Evolutionary conservation across 345 rosid genomes (phyloP).

Genomic region (Ricinus communis): DNA sequence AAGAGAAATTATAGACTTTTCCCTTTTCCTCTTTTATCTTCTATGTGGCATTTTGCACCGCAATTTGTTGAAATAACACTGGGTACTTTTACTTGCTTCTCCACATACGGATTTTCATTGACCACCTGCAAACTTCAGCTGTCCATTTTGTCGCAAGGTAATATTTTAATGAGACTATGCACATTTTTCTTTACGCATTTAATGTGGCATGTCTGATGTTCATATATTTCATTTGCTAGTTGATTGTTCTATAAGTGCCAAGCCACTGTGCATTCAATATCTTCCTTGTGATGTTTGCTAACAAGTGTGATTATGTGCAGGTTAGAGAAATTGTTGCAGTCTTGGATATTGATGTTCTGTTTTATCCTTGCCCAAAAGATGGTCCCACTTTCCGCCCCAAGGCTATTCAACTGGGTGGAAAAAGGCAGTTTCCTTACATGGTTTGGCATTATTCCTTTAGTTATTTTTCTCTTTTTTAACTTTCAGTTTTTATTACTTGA

Average conservation of each 20-base stretch:
- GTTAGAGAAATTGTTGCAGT: constrained; percentile 90
- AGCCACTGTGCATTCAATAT: not conserved
- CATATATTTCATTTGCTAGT: not conserved
- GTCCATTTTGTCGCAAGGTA: constrained; percentile 99
- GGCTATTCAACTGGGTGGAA: constrained; percentile 82
- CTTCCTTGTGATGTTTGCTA: constrained; percentile 14
- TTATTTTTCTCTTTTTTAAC: not conserved
- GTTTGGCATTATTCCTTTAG: constrained; percentile 44
- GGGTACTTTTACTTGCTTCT: constrained; percentile 19
- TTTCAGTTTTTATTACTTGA: not conserved
- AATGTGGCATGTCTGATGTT: no score
- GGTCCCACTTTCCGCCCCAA: constrained; percentile 89
- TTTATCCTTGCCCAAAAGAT: constrained; percentile 87
- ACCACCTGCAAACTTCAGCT: constrained; percentile 49
- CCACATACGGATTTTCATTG: constrained; percentile 26
- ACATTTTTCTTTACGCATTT: no score
- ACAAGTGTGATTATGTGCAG: constrained; percentile 44
- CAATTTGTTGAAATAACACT: constrained; percentile 22
- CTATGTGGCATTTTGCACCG: not conserved
- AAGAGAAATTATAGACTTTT: not conserved
- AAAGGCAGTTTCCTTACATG: constrained; percentile 92
- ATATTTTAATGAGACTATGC: constrained; percentile 1
- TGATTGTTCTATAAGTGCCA: not conserved
- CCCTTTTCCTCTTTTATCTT: not conserved
- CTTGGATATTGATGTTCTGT: constrained; percentile 88